Evolutionary conservation across 352 stramenopile species (phyloP).

Genomic region (Pythium sp.): DNA sequence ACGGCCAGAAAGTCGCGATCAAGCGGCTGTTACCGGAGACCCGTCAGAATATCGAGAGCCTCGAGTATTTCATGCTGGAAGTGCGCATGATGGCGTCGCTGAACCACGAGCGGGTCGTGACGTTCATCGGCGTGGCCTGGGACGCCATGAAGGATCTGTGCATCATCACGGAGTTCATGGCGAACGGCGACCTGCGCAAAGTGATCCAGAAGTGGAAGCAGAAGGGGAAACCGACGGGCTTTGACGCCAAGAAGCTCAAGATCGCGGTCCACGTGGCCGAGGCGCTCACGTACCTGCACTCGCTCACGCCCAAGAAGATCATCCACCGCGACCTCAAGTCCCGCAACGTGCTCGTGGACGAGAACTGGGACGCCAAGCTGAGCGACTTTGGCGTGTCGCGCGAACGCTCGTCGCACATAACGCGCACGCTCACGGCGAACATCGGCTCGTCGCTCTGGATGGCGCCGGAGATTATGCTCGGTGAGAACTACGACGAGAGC

Average conservation of each 20-base stretch:
- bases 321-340: conserved; percentile 87
- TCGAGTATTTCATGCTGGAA: conserved; percentile 56
- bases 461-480: conserved; percentile 41
- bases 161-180: conserved; percentile 37
- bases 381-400: conserved; percentile 58
- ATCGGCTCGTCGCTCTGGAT: conserved; percentile 55
- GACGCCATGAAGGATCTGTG: conserved; percentile 31
- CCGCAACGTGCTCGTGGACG: conserved; percentile 63
- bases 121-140: conserved; percentile 41
- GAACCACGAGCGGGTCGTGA: conserved; percentile 36
- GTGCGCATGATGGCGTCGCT: conserved; percentile 42
- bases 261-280: conserved; percentile 58
- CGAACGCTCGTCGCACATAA: conserved; percentile 24
- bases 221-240: conserved; percentile 12
- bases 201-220: conserved; percentile 24
- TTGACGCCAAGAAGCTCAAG: conserved; percentile 31
- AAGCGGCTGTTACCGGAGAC: conserved; percentile 45
- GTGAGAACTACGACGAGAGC: conserved; percentile 32
- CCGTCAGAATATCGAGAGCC: conserved; percentile 32
- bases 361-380: conserved; percentile 43
- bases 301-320: conserved; percentile 52
- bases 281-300: conserved; percentile 63
- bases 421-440: conserved; percentile 42
- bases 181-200: conserved; percentile 30
- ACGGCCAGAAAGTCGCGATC: conserved; percentile 36